Evolutionary conservation across 495 filamentous ascomycete genomes (phyloP).

Genomic region (Jackrogersella multiformis): DNA sequence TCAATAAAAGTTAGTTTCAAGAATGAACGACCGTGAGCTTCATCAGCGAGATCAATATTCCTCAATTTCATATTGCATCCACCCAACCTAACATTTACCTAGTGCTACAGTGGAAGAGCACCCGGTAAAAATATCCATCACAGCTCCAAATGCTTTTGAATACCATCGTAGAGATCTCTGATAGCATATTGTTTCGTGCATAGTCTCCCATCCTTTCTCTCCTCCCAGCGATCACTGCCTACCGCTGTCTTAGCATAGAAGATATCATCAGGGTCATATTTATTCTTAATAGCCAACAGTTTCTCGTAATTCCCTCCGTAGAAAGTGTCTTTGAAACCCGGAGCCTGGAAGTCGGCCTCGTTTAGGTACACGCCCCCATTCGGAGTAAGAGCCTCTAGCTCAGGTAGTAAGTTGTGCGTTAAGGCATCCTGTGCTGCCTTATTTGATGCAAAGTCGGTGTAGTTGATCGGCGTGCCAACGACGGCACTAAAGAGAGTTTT

Average conservation of each 20-base stretch:
- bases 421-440: slow-evolving; percentile 8
- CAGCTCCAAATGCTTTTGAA: neutral
- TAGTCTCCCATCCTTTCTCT: slow-evolving; percentile 19
- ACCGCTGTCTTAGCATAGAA: slow-evolving; percentile 61
- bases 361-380: slow-evolving; percentile 43
- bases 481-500: slow-evolving; percentile 17
- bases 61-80: too few relatives aligned
- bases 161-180: neutral
- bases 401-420: slow-evolving; percentile 2
- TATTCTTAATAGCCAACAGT: slow-evolving; percentile 59
- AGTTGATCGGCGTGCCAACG: slow-evolving; percentile 19
- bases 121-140: neutral
- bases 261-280: slow-evolving; percentile 56
- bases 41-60: too few relatives aligned
- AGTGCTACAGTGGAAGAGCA: too few relatives aligned
- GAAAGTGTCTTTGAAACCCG: slow-evolving; percentile 39
- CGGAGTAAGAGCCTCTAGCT: slow-evolving; percentile 14
- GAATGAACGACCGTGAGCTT: too few relatives aligned
- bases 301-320: slow-evolving; percentile 57
- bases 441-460: slow-evolving; percentile 22
- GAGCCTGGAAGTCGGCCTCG: slow-evolving; percentile 55
- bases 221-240: slow-evolving; percentile 53
- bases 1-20: too few relatives aligned
- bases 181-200: slow-evolving; percentile 1
- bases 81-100: too few relatives aligned